Evolutionary conservation across 2,329 filamentous ascomycete species (phyloP), one percentile per base, ranked within the genome.

Genomic region (Botryosphaeria dothidea): DNA sequence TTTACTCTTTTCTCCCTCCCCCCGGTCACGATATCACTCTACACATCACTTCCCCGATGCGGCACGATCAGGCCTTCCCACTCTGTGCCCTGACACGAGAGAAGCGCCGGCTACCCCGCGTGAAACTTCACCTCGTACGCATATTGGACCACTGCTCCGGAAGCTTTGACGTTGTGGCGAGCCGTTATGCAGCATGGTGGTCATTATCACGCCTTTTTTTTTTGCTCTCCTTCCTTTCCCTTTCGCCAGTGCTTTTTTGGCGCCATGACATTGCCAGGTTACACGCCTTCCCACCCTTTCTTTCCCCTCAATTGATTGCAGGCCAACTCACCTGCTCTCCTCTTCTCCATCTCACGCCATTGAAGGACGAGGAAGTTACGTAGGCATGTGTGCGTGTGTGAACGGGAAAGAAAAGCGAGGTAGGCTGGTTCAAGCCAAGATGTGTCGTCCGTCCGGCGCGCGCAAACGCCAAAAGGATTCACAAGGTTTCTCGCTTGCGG

Each of bases 51-150:
- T 38, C 48, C 61, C 61, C 45, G 49, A 60, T 54, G 34, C 54
- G 63, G 63, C n/a, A 65, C 34, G 67, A 70, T 71, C 70, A 72
- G 68, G 71, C 65, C 66, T 68, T n/a, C n/a, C n/a, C n/a, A 11
- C 31, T 25, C 34, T 56, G 13, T 69, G 66, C 68, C 71, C 71
- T 70, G 69, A 73, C 69, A 68, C n/a, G n/a, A n/a, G n/a, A 69
- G 66, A 67, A 64, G 73, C 67, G 76, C 76, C 75, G 74, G 74
- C 75, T 70, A 73, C 69, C 69, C 72, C 73, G 69, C 70, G 70
- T 62, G 66, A 62, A 71, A 67, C 69, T 34, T 25, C 45, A 67
- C 67, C 68, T 71, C 67, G 64, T 67, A 63, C 65, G 70, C 67
- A 68, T 69, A 65, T 23, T 27, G 34, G 52, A 29, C 36, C 64